Base-by-base conservation (phyloP, 2,329 filamentous ascomycete species). In the Exophiala dermatitidis region DNA sequence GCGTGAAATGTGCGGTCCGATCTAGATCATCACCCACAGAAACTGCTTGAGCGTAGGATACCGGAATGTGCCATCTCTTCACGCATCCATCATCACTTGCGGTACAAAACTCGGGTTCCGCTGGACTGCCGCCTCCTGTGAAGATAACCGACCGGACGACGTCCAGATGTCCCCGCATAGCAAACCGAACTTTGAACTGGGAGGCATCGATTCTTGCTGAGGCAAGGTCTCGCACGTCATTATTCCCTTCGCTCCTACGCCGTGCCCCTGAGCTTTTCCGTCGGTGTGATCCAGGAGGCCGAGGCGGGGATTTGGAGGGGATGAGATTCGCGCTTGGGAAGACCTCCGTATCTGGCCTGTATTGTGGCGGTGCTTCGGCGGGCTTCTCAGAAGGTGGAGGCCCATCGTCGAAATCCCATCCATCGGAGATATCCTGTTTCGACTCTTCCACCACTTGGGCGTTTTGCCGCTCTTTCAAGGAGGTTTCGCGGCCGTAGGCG, bases 101-200 rank as follows among this genome's bases (percentile, higher is more conserved):
- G 2, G 91, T 98, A 71, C 91, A 97, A 50, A 98, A 91, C 69
- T 98, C 93, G 1, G 93, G 93, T 67, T 98, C 93, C 2, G 88
- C 89, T 2, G 90, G 90, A 65, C 90, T 96, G 57, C 93, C 93
- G 40, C 93, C 93, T 28, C 93, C 93, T 1, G 90, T 97, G 71
- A 98, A 98, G 59, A 96, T 95, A 54, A 97, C 88, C 1, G 89
- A 89, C 38, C 93, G 85, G 3, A 98, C 89, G 2, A 94, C 90
- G 67, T 97, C 90, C 1, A 98, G 78, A 68, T 98, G 93, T 1
- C 93, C 93, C 48, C 91, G 81, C 3, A 98, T 77, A 3, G 90
- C 91, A 66, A 95, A 97, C 47, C 90, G 83, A 54, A 97, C 85
- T 70, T 94, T 96, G 74, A 98, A 97, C 61, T 80, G 89, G 10